These are phyloP conservation scores for Calonectria pteridis DNA, from an alignment of 2,329 filamentous ascomycete genomes.

Conservation along the genomic window DNA sequence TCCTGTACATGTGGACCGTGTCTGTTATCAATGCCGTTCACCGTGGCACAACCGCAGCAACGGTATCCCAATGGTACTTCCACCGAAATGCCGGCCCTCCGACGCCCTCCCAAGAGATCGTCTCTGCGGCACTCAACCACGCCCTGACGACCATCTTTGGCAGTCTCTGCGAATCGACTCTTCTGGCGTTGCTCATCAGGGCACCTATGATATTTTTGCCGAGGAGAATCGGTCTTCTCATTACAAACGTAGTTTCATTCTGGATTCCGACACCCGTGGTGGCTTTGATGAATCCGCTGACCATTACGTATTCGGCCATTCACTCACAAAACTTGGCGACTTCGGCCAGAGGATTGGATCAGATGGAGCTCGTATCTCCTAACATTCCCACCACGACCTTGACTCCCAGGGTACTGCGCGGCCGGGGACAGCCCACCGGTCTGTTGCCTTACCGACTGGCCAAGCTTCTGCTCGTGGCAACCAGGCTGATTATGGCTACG, in stretches of 20 bases:
- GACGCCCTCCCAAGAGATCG: slow-evolving; percentile 83
- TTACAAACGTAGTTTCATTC: slow-evolving; percentile 81
- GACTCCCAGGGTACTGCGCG: slow-evolving; percentile 65
- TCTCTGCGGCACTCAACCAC: slow-evolving; percentile 85
- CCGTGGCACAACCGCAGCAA: slow-evolving; percentile 90
- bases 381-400: slow-evolving; percentile 80
- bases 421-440: slow-evolving; percentile 59
- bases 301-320: slow-evolving; percentile 92
- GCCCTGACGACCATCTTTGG: slow-evolving; percentile 90
- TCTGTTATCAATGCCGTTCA: slow-evolving; percentile 90
- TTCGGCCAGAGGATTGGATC: slow-evolving; percentile 82
- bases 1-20: slow-evolving; percentile 96
- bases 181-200: slow-evolving; percentile 83
- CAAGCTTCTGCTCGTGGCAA: slow-evolving; percentile 91
- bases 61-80: slow-evolving; percentile 99
- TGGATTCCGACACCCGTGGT: slow-evolving; percentile 88
- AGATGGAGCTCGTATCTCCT: slow-evolving; percentile 84
- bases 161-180: slow-evolving; percentile 88
- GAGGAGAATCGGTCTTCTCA: slow-evolving; percentile 71
- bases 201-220: slow-evolving; percentile 89
- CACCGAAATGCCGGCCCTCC: slow-evolving; percentile 86
- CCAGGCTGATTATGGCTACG: slow-evolving; percentile 90
- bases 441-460: slow-evolving; percentile 91
- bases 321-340: slow-evolving; percentile 86
- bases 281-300: slow-evolving; percentile 89